Base-by-base conservation (phyloP, 1,139 yeast genomes). In the Spencermartinsiella ligniputridi region DNA sequence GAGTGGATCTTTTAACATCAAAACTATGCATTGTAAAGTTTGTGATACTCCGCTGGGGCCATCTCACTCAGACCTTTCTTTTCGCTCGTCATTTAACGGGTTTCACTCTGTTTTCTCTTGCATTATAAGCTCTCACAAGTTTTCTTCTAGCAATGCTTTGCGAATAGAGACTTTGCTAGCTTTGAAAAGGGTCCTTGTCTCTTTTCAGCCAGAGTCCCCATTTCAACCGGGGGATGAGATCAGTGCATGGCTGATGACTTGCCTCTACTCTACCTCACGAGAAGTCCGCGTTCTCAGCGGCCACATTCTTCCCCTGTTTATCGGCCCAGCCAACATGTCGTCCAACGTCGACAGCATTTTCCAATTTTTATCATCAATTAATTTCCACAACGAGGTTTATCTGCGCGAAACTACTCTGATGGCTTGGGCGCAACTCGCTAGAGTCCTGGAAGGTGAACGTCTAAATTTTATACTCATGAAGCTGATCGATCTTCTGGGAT, bases 321-420 rank as follows among this genome's bases (percentile, higher is more conserved):
- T 49, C 3, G 22, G 36, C n/a, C 46, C 44, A 2, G 42, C 41
- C 36, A 44, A 1, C 44, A 21, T 27, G 29, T 41, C 37, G 20
- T 45, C 30, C 37, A 42, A 27, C 40, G 40, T 34, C 9, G 50
- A 45, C n/a, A 40, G 45, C 16, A 45, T 52, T 5, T 48, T 58
- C 40, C 46, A 48, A 16, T 34, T 45, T 3, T 49, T 56, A 13
- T 47, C 51, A 24, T 41, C 49, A 6, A 27, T 55, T 17, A 47
- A 45, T 39, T 45, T 43, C 37, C 45, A 45, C 35, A 38, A 41
- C n/a, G 52, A 52, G 20, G 18, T 60, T 3, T 73, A 78, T 55
- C 62, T 82, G 38, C 80, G 78, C 6, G 95, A 86, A 57, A 75
- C 88, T 0, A 74, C 81, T 0, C 70, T 83, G 2, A 66, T 72